Conservation (phyloP, 768 basidiomycete species). For the Rhodotorula taiwanensis region DNA sequence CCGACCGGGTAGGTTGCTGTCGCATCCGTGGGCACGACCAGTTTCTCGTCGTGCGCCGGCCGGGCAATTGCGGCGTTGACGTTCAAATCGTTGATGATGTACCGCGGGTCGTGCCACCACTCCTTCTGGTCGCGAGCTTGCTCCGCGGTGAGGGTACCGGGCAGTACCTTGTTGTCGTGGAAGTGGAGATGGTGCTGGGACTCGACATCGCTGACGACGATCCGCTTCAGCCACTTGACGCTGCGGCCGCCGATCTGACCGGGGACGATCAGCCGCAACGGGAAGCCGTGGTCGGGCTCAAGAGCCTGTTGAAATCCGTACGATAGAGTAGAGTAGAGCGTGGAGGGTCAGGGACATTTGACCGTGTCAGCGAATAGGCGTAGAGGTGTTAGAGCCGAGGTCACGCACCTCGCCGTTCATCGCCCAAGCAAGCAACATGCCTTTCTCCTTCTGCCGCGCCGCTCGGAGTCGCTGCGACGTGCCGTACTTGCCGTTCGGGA, state of each 20-base stretch:
- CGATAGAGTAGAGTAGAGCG: background rate
- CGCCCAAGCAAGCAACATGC: constrained; percentile 55
- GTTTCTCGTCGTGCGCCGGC: constrained; percentile 54
- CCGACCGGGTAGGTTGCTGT: constrained; percentile 47
- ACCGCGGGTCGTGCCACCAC: constrained; percentile 56
- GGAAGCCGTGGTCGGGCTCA: constrained; percentile 61
- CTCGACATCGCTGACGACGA: constrained; percentile 53
- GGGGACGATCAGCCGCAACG: constrained; percentile 59
- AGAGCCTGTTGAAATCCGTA: constrained; percentile 47
- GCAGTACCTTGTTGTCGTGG: constrained; percentile 60
- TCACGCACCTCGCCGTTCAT: constrained; percentile 54
- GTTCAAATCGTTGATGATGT: constrained; percentile 54
- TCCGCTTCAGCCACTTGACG: constrained; percentile 55
- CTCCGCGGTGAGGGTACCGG: constrained; percentile 53
- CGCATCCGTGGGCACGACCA: background rate
- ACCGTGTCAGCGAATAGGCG: too few relatives aligned
- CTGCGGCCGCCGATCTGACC: constrained; percentile 54
- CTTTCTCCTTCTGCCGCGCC: constrained; percentile 50
- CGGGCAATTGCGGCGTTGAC: constrained; percentile 56
- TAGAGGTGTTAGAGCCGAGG: background rate
- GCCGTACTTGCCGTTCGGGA: constrained; percentile 60
- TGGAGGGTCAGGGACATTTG: background rate
- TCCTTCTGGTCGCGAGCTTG: constrained; percentile 52
- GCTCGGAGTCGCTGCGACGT: constrained; percentile 52
- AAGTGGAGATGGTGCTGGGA: constrained; percentile 53